phyloP scores from a whole-genome alignment of 2,329 filamentous ascomycete species.

The Fusarium pilosicola region DNA sequence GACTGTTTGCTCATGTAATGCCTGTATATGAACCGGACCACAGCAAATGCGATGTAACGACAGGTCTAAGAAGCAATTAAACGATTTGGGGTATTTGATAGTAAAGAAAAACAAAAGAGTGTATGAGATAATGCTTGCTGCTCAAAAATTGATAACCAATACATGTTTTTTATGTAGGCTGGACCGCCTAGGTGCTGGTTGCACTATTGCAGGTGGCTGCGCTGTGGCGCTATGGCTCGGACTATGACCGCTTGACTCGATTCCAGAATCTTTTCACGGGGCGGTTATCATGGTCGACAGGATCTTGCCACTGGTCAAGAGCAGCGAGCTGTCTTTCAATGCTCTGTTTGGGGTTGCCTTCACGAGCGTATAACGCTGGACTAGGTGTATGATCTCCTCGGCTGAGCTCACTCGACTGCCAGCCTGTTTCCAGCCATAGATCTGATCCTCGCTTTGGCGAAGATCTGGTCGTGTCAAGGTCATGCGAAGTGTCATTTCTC shows the following conservation, averaged over 20 bases:
- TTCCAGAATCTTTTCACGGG: constrained; percentile 74
- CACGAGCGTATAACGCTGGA: constrained; percentile 42
- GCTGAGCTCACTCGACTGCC: constrained; percentile 56
- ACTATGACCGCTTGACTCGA: constrained; percentile 60
- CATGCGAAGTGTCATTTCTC: constrained; percentile 97
- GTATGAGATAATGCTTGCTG: constrained; percentile 9
- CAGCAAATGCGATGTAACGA: constrained; percentile 5
- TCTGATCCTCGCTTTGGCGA: constrained; percentile 75
- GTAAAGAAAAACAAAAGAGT: constrained; percentile 18
- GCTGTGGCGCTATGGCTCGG: background rate
- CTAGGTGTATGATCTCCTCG: constrained; percentile 47
- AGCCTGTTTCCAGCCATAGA: constrained; percentile 73
- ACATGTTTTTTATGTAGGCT: background rate
- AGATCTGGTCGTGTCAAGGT: constrained; percentile 91
- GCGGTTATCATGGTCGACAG: constrained; percentile 55
- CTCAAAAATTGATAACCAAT: background rate
- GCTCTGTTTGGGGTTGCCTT: constrained; percentile 59
- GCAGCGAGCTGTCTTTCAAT: constrained; percentile 64
- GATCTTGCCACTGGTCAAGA: constrained; percentile 59
- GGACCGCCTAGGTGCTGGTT: background rate
- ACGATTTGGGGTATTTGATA: constrained; percentile 38
- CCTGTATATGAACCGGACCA: constrained; percentile 4
- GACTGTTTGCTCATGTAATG: constrained; percentile 18
- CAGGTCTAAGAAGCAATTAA: constrained; percentile 33
- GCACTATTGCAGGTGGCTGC: background rate